Conservation (phyloP, 202 grass and related monocot species). For the Panicum virgatum region DNA sequence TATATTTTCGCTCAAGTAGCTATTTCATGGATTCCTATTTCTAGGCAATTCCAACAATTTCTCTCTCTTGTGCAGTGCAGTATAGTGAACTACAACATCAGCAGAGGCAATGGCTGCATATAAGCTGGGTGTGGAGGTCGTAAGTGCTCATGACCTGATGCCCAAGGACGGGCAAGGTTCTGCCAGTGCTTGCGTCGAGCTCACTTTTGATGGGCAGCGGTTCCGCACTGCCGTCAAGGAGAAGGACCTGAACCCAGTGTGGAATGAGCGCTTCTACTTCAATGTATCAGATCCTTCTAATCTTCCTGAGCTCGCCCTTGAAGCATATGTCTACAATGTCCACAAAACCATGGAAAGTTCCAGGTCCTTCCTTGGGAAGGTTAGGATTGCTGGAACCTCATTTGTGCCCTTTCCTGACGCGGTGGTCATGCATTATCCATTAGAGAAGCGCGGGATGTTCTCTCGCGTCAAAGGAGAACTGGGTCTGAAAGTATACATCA, state of each 20-base stretch:
- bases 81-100: not conserved
- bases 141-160: constrained; percentile 90
- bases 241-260: constrained; percentile 80
- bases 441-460: constrained; percentile 91
- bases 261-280: constrained; percentile 94
- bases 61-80: not conserved
- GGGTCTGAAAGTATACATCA: constrained; percentile 90
- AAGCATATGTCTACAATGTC: constrained; percentile 87
- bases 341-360: constrained; percentile 51
- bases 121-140: constrained; percentile 85
- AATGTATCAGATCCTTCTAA: constrained; percentile 67
- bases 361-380: constrained; percentile 85
- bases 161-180: constrained; percentile 93
- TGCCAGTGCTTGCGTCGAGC: constrained; percentile 77
- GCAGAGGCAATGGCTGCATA: constrained; percentile 55
- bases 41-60: not conserved
- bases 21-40: not conserved
- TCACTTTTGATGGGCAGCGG: constrained; percentile 84
- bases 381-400: constrained; percentile 86
- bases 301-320: constrained; percentile 83
- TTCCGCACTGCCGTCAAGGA: constrained; percentile 85
- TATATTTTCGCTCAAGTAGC: not conserved
- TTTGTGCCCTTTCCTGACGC: constrained; percentile 83
- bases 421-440: constrained; percentile 76
- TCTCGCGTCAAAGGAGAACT: constrained; percentile 85